Evolutionary conservation across 2,329 filamentous ascomycete species (phyloP), one percentile per base, ranked within the genome.

Genomic region (Dryadomyces quercus-mongolicae): DNA sequence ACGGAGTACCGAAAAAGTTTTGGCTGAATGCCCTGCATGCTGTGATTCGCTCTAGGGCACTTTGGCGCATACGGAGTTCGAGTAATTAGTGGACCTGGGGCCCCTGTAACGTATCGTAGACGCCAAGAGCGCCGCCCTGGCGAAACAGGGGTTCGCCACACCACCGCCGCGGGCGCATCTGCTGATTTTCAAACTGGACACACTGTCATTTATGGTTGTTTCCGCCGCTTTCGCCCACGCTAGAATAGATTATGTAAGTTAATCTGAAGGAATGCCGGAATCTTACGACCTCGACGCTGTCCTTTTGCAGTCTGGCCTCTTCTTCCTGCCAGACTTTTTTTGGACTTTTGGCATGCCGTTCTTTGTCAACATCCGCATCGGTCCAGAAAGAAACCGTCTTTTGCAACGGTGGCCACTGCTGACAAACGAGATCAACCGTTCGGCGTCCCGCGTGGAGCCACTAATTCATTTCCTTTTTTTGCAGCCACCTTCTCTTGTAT

Each of bases 161-260:
- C 36, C 34, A 22, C 25, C 22, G 22, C 48, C 49, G 42, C n/a
- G 45, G 22, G 40, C n/a, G n/a, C 25, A 45, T 52, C 50, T 45
- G 40, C 50, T 52, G 50, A 52, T 52, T 44, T 46, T 21, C 25
- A 21, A 36, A 38, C n/a, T 45, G 50, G 38, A 52, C 50, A 52
- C 50, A 36, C 40, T 31, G 40, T 22, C 47, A 16, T 44, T 34
- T 25, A 16, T 42, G 21, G 22, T 5, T 40, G 34, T 38, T 43
- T 51, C 16, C 13, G 21, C 20, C 13, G 21, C 38, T 13, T 5
- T 45, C 15, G 40, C n/a, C 40, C 18, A 44, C 50, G 42, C 21
- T 45, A 31, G 25, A 25, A 12, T 16, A 5, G 42, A 5, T 44
- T 12, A n/a, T 44, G 42, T 44, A 44, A 44, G 16, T n/a, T 8